Base-by-base conservation (phyloP, 306 rosid genomes). In the Acacia confusa region DNA sequence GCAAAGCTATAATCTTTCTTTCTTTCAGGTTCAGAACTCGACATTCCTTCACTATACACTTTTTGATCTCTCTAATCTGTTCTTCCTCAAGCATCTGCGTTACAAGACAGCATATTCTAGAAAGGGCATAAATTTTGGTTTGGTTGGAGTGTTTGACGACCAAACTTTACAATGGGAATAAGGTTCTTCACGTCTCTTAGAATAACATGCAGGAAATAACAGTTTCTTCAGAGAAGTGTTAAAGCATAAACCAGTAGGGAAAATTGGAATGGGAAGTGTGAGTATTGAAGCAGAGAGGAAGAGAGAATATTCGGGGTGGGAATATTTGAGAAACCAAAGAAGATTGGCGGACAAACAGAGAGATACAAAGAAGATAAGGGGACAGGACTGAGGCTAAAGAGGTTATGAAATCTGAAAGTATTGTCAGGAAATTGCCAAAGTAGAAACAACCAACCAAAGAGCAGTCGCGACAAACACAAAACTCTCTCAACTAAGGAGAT, bases 251-350 rank as follows among this genome's bases (percentile, higher is more conserved):
- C 6, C 2, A 61, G 15, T 4, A 13, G 38, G 19, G 17, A 61
- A 36, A 36, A 61, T 11, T 58, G 65, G 32, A 9, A 61, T 12
- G 34, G 34, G 19, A 27, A 63, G n/a, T 28, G 40, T 28, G 40
- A 63, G 69, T 2, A 28, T 28, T 13, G 67, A 25, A 60, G 61
- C 25, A 55, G 27, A 61, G n/a, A 45, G 50, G 15, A 2, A 12
- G 67, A 13, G 34, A 24, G 68, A 63, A 63, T 63, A 63, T 63
- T 28, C n/a, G 38, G 36, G 3, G 38, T 14, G 38, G 38, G 69
- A 63, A 63, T 63, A 28, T 63, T 63, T 63, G 40, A 63, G 69
- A 63, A 63, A 63, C 69, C 69, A 63, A 63, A 63, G 68, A 25
- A 63, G 69, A 63, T 28, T 28, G 69, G 38, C 14, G n/a, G 69